phyloP scores from a whole-genome alignment of 2,329 filamentous ascomycete species.

The Microascus cirrosus region DNA sequence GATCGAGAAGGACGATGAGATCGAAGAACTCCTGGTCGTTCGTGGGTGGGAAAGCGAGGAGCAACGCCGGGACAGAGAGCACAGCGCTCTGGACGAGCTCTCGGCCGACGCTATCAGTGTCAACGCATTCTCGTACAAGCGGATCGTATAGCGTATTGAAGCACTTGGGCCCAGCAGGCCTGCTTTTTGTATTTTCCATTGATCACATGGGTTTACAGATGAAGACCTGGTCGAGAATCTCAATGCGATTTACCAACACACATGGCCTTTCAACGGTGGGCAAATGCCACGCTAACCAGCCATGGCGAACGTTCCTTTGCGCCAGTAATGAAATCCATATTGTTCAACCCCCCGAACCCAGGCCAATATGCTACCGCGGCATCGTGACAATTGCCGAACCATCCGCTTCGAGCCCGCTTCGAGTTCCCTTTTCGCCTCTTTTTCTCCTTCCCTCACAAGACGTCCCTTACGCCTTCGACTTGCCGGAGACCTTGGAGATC shows the following conservation, averaged over 20 bases:
- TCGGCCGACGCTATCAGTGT: neutral
- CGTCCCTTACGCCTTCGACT: constrained; percentile 11
- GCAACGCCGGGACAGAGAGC: constrained; percentile 10
- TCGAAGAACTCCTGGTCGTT: constrained; percentile 23
- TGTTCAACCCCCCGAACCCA: constrained; percentile 1
- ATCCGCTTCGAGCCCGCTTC: neutral
- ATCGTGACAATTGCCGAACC: neutral
- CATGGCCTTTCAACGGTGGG: constrained; percentile 5
- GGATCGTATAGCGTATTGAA: neutral
- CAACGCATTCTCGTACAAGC: neutral
- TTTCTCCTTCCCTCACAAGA: neutral
- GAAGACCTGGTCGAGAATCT: neutral
- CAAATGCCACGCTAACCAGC: constrained; percentile 4
- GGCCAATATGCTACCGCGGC: constrained; percentile 2
- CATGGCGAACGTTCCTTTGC: constrained; percentile 5
- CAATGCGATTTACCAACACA: constrained; percentile 5
- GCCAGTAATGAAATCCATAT: constrained; percentile 5
- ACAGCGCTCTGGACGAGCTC: neutral
- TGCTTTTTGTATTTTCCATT: neutral
- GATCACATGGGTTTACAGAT: neutral
- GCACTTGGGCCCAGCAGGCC: neutral
- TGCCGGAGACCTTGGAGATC: constrained; percentile 39
- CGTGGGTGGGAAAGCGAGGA: constrained; percentile 24
- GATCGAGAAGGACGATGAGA: constrained; percentile 22
- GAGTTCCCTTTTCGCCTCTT: neutral